These are phyloP conservation scores for Pyrus pyrifolia DNA, from an alignment of 306 rosid genomes.

Conservation along the genomic window DNA sequence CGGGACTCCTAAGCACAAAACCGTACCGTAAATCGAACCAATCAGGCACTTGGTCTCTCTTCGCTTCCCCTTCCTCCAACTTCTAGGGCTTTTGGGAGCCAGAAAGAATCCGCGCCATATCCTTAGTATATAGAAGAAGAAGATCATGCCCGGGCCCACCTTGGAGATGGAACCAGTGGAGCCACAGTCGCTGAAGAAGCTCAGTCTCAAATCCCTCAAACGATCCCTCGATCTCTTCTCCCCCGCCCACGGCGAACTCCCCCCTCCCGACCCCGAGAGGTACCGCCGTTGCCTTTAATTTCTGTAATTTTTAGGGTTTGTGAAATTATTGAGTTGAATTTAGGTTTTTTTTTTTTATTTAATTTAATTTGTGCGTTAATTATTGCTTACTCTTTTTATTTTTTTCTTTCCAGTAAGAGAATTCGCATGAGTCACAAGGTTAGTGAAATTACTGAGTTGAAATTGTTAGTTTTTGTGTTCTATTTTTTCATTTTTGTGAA, in stretches of 20 bases:
- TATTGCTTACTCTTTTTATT: background rate
- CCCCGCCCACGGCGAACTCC: constrained; percentile 58
- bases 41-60: background rate
- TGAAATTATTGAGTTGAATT: background rate
- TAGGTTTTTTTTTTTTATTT: background rate
- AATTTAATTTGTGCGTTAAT: background rate
- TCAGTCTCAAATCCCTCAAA: constrained; percentile 86
- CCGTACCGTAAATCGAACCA: too few species aligned
- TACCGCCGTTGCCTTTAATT: background rate
- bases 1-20: too few species aligned
- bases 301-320: background rate
- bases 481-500: background rate
- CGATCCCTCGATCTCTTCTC: constrained; percentile 93
- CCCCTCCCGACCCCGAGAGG: constrained; percentile 74
- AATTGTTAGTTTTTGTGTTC: background rate
- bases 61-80: background rate
- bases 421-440: constrained; percentile 81
- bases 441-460: constrained; percentile 22
- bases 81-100: background rate
- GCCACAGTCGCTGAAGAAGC: constrained; percentile 91
- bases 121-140: background rate
- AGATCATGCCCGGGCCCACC: constrained; percentile 40
- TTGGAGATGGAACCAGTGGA: constrained; percentile 70
- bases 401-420: constrained; percentile 43
- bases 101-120: background rate